Percentiles rank a stretch among this genome's conserved stretches.
Evolutionary conservation across 164 flowering plant species (phyloP).

Genomic region (Paratinospora sagittata): DNA sequence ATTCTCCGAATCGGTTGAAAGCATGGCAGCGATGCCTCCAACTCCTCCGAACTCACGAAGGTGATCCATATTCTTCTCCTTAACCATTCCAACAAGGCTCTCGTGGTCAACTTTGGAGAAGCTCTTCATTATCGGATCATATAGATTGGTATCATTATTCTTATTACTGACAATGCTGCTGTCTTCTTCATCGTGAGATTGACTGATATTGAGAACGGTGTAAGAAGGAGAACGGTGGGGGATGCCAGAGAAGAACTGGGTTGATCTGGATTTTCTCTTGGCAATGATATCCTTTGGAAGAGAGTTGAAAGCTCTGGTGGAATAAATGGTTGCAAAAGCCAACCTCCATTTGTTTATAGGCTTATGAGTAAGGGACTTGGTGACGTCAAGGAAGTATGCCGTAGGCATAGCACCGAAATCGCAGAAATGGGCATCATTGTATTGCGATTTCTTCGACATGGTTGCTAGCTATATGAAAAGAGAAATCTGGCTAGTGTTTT

Average conservation of each 20-base stretch:
- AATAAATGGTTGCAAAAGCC: conserved; percentile 9
- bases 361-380: not conserved
- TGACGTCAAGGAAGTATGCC: not conserved
- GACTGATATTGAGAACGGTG: conserved; percentile 2
- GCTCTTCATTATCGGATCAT: not conserved
- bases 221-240: conserved; percentile 19
- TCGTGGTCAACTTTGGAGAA: not conserved
- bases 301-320: not conserved
- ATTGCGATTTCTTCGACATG: too few relatives aligned
- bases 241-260: too few relatives aligned
- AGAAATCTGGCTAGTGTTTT: too few relatives aligned
- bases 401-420: too few relatives aligned
- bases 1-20: conserved; percentile 13
- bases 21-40: conserved; percentile 4
- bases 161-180: too few relatives aligned
- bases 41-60: conserved; percentile 23
- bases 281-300: conserved; percentile 16
- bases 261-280: not conserved
- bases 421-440: too few relatives aligned
- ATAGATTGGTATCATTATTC: too few relatives aligned
- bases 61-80: conserved; percentile 18
- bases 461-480: too few relatives aligned
- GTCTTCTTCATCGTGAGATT: not conserved
- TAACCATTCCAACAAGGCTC: conserved; percentile 20
- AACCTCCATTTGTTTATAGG: conserved; percentile 11